phyloP scores from a whole-genome alignment of 495 filamentous ascomycete genomes.

The Tuber borchii region DNA sequence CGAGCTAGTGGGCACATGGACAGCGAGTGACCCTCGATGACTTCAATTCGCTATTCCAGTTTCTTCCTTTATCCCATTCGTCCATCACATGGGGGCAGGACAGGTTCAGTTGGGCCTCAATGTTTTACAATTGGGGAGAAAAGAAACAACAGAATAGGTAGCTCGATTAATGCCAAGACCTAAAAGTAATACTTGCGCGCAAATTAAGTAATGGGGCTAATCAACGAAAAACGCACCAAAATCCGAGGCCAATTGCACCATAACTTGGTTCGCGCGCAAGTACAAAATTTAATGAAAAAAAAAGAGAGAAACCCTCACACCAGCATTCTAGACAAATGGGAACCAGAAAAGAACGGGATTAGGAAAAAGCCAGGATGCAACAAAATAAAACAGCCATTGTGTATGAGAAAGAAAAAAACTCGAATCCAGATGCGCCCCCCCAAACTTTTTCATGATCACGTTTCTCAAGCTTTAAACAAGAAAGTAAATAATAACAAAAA shows the following conservation, averaged over 20 bases:
- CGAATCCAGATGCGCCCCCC: neutral
- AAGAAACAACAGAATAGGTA: neutral
- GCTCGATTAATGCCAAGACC: conserved; percentile 2
- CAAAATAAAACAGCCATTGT: neutral
- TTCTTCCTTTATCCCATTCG: neutral
- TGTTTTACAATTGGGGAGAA: neutral
- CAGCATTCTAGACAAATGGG: conserved; percentile 1
- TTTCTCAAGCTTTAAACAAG: conserved; percentile 5
- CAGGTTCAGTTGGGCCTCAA: neutral
- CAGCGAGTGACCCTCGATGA: neutral
- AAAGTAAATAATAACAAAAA: neutral
- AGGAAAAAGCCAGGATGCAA: neutral
- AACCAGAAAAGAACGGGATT: neutral
- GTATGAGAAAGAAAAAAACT: neutral
- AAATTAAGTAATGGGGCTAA: too few relatives aligned
- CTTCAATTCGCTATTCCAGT: neutral
- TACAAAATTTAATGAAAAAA: neutral
- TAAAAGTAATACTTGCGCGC: neutral
- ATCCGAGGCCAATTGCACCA: too few relatives aligned
- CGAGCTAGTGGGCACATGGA: neutral
- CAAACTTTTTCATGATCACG: neutral
- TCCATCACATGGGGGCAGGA: neutral
- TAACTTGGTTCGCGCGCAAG: too few relatives aligned
- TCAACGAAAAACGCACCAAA: too few relatives aligned
- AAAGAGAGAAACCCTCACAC: neutral